Conservation (phyloP, 225 moss, liverwort and hornwort genomes). For the Marchantia polymorpha region DNA sequence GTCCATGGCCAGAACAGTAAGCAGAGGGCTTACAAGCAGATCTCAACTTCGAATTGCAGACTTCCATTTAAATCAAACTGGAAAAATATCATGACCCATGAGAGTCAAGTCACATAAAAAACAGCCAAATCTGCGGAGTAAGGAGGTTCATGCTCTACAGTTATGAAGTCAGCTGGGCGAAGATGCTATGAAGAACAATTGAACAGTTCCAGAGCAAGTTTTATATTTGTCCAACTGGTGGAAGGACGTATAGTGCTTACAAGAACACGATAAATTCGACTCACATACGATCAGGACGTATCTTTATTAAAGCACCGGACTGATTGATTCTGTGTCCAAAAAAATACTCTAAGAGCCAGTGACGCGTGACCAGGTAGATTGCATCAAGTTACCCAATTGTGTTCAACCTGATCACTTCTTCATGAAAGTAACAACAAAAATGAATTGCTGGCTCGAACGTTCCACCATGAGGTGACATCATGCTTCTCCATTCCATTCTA, state of each 20-base stretch:
- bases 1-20: too few species aligned
- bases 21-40: too few species aligned
- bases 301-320: constrained; percentile 4
- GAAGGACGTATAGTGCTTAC: not conserved
- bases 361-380: not conserved
- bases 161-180: too few species aligned
- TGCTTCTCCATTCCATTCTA: not conserved
- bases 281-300: not conserved
- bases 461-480: not conserved
- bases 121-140: too few species aligned
- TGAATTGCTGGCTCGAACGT: not conserved
- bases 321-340: not conserved
- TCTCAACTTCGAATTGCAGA: too few species aligned
- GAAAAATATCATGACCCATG: too few species aligned
- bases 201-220: too few species aligned
- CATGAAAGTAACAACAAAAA: not conserved
- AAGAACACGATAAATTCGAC: not conserved
- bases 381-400: not conserved
- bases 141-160: too few species aligned
- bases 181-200: too few species aligned
- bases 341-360: not conserved
- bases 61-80: too few species aligned
- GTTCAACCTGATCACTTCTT: constrained; percentile 7
- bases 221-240: too few species aligned
- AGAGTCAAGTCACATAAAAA: too few species aligned